Base-by-base conservation (phyloP, 352 stramenopile genomes). In the Phytophthora hybrid region DNA sequence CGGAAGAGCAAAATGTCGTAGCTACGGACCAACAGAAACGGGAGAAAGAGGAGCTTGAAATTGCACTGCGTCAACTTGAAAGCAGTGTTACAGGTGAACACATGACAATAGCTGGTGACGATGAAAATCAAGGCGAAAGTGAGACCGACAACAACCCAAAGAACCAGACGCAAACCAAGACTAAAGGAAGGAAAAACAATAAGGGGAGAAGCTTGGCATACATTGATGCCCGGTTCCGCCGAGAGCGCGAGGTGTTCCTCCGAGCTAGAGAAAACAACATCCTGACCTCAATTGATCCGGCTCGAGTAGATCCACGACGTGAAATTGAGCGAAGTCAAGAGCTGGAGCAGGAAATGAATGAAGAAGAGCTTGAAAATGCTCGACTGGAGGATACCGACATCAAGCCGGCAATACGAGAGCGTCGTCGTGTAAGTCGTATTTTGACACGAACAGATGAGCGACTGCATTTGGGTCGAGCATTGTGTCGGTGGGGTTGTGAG, bases 401-500 rank as follows among this genome's bases (percentile, higher is more conserved):
- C 7, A 84, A 82, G 18, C 41, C 64, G n/a, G 68, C 79, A 32
- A 66, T 71, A 59, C 66, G 71, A 23, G 85, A 92, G 59, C 84
- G 88, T 1, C 74, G 88, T 16, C 83, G 85, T 32, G 82, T 94
- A 54, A 81, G 77, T 65, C 84, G 85, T 2, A 74, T 93, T 9
- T 57, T 94, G 21, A 78, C 71, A 34, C 79, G 81, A 11, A 77
- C 76, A 7, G 59, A 71, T 7, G 75, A 88, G 56, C 81, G 88
- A 4, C 37, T 90, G 11, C 73, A 69, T 51, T 51, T 55, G 2
- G 59, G 83, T 21, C 62, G 69, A 29, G 74, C 79, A 34, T 69
- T 88, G 4, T 94, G 88, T 63, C 77, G 77, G n/a, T 94, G 78
- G 75, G 85, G 85, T 46, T 94, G 88, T 37, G 81, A 66, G 18